Evolutionary conservation across 805 yeast species (phyloP), one percentile per base, ranked within the genome.

Genomic region (Candida sakaeoensis): DNA sequence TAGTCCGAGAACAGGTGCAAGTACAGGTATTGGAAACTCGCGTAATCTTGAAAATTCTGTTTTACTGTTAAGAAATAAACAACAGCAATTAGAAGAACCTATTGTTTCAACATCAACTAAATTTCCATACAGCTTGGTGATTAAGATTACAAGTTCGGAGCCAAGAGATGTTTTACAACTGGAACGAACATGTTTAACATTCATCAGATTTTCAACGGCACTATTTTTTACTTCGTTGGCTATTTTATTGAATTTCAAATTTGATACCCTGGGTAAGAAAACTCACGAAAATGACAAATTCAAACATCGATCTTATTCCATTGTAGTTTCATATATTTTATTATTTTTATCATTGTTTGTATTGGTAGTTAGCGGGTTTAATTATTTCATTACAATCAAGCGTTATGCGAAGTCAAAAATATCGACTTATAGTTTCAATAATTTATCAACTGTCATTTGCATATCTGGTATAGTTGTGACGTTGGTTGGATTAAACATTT

Each of bases 91-190:
- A 12, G 5, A 24, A 18, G 23, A 18, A 22, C 17, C 26, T 4
- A 30, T 25, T 28, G 25, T 33, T 4, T n/a, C 14, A 17, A 4
- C 14, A 36, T 17, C 26, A 16, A n/a, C 41, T 32, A 37, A 26
- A 9, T 54, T 53, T 25, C 60, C 59, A 3, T 51, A 52, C 36
- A 45, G 46, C 18, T 43, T 52, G 48, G 35, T 53, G 9, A 28
- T 53, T 14, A 44, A 50, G 21, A 65, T 70, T 30, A 53, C 61
- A 13, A 58, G 69, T 3, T 66, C 74, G 2, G 80, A 76, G 49
- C 80, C 81, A 1, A 56, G 82, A 30, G 82, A 76, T 51, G 70
- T 72, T 7, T 54, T 75, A 13, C 78, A 75, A 62, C 67, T 71
- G 40, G 82, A 76, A 48, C 54, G 81, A 25, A 76, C 80, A 1